phyloP scores from a whole-genome alignment of 441 rosid species.

The Pelargonium hybrid region DNA sequence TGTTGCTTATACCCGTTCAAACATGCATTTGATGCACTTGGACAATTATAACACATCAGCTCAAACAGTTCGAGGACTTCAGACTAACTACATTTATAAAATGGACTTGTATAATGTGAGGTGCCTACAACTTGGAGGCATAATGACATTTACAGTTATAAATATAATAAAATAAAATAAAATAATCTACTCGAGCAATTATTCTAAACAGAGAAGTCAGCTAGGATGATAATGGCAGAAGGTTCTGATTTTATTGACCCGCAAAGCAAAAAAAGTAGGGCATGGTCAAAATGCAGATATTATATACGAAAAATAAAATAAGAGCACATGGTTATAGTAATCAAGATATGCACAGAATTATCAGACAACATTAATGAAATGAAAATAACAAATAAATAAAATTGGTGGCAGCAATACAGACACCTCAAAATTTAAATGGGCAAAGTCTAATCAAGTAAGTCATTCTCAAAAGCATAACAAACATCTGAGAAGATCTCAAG shows the following conservation, averaged over 20 bases:
- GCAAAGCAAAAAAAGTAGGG: too few relatives aligned
- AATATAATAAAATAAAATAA: too few relatives aligned
- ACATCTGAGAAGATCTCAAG: background rate
- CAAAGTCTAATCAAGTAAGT: background rate
- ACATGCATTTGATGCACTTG: background rate
- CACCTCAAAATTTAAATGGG: too few relatives aligned
- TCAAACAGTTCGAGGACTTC: background rate
- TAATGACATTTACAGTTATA: too few relatives aligned
- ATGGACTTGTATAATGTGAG: too few relatives aligned
- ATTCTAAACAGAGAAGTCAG: background rate
- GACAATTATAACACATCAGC: background rate
- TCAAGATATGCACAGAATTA: too few relatives aligned
- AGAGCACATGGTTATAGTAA: too few relatives aligned
- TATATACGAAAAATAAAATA: too few relatives aligned
- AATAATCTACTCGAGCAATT: background rate
- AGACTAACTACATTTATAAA: background rate
- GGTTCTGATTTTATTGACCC: background rate
- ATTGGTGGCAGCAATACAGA: too few relatives aligned
- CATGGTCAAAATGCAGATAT: too few relatives aligned
- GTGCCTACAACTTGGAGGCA: background rate
- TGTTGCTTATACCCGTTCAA: background rate
- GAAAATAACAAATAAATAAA: too few relatives aligned
- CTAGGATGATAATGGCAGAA: background rate
- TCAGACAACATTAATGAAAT: too few relatives aligned
- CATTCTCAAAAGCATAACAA: background rate